Evolutionary conservation across 331 rosid genomes (phyloP).

Genomic region (Rosa hybrid): DNA sequence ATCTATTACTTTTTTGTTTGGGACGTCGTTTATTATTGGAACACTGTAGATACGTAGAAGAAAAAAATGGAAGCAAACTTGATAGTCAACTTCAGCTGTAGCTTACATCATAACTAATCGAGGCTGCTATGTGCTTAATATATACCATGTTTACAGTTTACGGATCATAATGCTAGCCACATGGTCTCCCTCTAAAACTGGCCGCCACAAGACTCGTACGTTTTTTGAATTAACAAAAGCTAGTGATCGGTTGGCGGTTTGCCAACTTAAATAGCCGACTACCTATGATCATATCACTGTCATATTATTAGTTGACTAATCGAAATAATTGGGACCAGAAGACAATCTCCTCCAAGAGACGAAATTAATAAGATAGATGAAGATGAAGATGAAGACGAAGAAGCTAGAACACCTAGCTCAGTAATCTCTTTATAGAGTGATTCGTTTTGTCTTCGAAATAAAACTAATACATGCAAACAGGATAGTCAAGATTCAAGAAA

Average conservation of each 20-base stretch:
- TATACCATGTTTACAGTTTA: background rate
- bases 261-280: background rate
- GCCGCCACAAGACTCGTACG: too few relatives aligned
- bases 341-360: background rate
- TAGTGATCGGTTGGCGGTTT: background rate
- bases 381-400: background rate
- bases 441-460: background rate
- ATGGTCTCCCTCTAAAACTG: too few relatives aligned
- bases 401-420: background rate
- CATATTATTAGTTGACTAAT: too few relatives aligned
- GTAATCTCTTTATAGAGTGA: background rate
- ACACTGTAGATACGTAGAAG: background rate
- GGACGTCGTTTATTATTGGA: background rate
- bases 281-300: background rate
- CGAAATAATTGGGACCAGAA: background rate
- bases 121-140: background rate
- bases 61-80: background rate
- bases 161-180: background rate
- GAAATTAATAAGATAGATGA: background rate
- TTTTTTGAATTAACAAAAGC: background rate
- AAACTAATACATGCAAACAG: background rate
- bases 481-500: background rate
- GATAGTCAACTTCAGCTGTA: background rate
- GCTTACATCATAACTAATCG: background rate
- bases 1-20: too few relatives aligned